These are phyloP conservation scores for Mitragyna speciosa DNA, from an alignment of 257 asterid genomes.

Conservation along the genomic window DNA sequence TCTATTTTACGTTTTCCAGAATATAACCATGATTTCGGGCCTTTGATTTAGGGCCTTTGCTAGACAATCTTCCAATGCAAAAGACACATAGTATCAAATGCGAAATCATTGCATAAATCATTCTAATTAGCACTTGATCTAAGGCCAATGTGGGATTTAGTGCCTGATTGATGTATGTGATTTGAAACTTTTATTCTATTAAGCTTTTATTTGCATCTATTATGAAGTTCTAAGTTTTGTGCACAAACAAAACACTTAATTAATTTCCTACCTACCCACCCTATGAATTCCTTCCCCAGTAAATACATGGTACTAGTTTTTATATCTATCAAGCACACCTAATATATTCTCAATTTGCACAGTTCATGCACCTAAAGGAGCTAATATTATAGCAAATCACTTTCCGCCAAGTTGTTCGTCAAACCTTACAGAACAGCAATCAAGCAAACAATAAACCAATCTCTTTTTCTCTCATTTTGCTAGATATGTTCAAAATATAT, in stretches of 20 bases:
- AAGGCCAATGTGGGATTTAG: not conserved
- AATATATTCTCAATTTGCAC: not conserved
- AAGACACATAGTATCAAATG: not conserved
- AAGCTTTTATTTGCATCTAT: not conserved
- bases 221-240: not conserved
- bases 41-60: too few species aligned
- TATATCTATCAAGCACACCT: not conserved
- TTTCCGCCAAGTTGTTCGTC: not conserved
- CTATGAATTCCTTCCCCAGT: not conserved
- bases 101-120: slow-evolving; percentile 25
- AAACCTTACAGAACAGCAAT: slow-evolving; percentile 7
- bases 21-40: slow-evolving; percentile 7
- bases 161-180: not conserved
- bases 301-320: too few species aligned
- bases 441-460: not conserved
- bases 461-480: not conserved
- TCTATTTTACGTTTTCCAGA: slow-evolving; percentile 3
- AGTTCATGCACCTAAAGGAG: not conserved
- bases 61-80: not conserved
- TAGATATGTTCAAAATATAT: not conserved
- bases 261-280: not conserved
- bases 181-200: not conserved
- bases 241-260: not conserved
- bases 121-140: not conserved
- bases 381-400: slow-evolving; percentile 4